Evolutionary conservation across 306 rosid species (phyloP).

Genomic region (Biancaea sappan): DNA sequence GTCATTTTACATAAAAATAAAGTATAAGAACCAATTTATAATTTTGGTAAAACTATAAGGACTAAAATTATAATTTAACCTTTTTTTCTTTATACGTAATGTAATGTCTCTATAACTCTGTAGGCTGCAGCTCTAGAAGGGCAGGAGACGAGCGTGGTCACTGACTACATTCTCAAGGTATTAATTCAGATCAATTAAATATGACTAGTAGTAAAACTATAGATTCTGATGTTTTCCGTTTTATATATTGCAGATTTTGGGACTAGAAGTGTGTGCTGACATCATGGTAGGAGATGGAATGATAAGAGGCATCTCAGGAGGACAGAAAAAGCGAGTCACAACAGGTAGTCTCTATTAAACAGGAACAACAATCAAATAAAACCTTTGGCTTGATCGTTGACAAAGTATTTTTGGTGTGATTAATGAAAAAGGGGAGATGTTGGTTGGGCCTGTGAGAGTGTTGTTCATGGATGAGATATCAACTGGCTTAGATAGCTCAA

Average conservation of each 20-base stretch:
- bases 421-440: constrained; percentile 69
- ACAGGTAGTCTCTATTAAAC: constrained; percentile 55
- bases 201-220: neutral
- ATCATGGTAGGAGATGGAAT: constrained; percentile 75
- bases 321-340: constrained; percentile 85
- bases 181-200: constrained; percentile 9
- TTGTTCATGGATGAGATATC: constrained; percentile 85
- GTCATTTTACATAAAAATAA: too few relatives aligned
- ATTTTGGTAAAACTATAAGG: too few relatives aligned
- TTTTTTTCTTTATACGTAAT: neutral
- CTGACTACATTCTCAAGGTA: constrained; percentile 81
- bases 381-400: neutral
- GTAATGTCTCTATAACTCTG: constrained; percentile 27
- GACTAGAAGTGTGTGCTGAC: constrained; percentile 71
- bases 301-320: constrained; percentile 91
- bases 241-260: constrained; percentile 63
- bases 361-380: neutral
- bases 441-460: constrained; percentile 84
- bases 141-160: constrained; percentile 54
- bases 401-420: constrained; percentile 14
- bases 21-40: too few relatives aligned
- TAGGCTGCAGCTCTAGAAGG: constrained; percentile 77
- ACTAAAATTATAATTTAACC: too few relatives aligned
- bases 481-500: constrained; percentile 79
- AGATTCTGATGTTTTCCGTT: neutral